Base-by-base conservation (phyloP, 495 filamentous ascomycete genomes). In the Daldinia bambusicola region DNA sequence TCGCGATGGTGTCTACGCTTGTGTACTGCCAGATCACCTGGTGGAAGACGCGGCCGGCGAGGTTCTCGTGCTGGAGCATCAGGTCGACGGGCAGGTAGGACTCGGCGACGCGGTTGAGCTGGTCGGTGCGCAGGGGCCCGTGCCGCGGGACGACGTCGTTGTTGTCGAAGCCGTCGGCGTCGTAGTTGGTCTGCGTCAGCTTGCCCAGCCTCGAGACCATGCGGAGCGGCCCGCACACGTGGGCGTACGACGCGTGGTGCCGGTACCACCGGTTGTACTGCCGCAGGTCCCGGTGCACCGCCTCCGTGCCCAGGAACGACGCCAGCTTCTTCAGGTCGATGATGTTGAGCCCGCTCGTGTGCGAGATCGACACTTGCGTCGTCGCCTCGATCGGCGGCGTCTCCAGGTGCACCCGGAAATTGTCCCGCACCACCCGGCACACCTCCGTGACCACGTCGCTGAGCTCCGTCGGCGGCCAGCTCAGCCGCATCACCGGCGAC, bases 341-440 rank as follows among this genome's bases (percentile, higher is more conserved):
- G 12, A 72, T 26, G 31, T 26, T 38, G 45, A 72, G 16, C 0
- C 63, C 69, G 0, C 2, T 18, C 22, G 20, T 55, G 55, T 63
- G 45, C 31, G 59, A 63, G 2, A 67, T 30, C 3, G 13, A 36
- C 53, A 72, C 20, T 26, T 67, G 59, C 14, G 69, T 63, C 18
- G 69, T 50, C 4, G 34, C 59, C 10, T 37, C 36, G 45, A 72
- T 55, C 14, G 55, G 20, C 1, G 45, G 18, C 18, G 50, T 12
- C 16, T 71, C 69, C 13, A 14, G 20, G 50, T 72, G 69, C 6
- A 67, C 53, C 45, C 63, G 45, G 63, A 72, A 72, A 53, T 67
- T 55, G 0, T 63, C 16, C 0, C 69, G 53, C 53, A 72, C 14
- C 2, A 48, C 41, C 3, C 22, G 58, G 45, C 51, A 63, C 43